phyloP scores from a whole-genome alignment of 805 yeast species.

The Yamadazyma kitorensis region DNA sequence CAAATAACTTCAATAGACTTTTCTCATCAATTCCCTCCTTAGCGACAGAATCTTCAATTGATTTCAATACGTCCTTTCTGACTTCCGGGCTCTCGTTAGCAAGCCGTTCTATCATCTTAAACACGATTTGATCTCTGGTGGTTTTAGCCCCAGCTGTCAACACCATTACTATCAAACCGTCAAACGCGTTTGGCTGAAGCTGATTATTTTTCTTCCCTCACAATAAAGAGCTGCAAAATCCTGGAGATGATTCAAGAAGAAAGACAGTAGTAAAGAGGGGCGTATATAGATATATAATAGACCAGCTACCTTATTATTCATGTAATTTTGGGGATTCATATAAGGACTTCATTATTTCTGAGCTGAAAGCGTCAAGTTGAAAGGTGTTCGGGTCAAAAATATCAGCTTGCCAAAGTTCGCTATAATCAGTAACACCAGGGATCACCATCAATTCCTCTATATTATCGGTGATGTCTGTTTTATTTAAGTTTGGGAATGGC shows the following conservation, averaged over 20 bases:
- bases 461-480: background rate
- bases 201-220: too few relatives aligned
- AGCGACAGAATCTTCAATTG: background rate
- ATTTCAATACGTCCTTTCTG: too few relatives aligned
- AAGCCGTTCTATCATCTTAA: background rate
- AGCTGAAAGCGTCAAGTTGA: background rate
- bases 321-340: conserved; percentile 1
- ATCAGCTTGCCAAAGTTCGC: background rate
- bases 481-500: conserved; percentile 1
- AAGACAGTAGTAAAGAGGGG: too few relatives aligned
- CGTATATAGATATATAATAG: too few relatives aligned
- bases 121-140: background rate
- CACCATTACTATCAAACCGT: too few relatives aligned
- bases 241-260: too few relatives aligned
- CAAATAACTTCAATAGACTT: conserved; percentile 9
- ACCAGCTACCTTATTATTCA: too few relatives aligned
- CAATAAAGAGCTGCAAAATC: too few relatives aligned
- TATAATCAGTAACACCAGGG: conserved; percentile 1
- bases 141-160: conserved; percentile 8
- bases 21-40: conserved; percentile 12
- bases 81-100: too few relatives aligned
- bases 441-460: background rate
- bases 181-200: too few relatives aligned
- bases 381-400: conserved; percentile 1
- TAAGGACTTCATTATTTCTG: conserved; percentile 2